Conservation (phyloP, 441 rosid genomes). For the Adansonia rubrostipa region DNA sequence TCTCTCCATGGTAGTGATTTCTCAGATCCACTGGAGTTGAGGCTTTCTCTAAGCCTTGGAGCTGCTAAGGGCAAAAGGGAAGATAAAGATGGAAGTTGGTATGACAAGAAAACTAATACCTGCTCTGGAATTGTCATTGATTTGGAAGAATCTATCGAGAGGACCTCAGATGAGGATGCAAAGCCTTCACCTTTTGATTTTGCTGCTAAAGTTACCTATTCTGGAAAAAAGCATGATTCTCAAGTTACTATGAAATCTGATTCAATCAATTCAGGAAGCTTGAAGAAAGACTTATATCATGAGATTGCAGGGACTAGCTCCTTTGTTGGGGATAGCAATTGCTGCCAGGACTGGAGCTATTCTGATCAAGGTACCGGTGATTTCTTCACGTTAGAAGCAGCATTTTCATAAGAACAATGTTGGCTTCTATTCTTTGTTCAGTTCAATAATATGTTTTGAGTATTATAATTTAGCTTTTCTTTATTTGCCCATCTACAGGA, state of each 20-base stretch:
- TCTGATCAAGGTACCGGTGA: constrained; percentile 37
- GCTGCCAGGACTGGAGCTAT: constrained; percentile 31
- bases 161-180: constrained; percentile 9
- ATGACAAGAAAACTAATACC: constrained; percentile 37
- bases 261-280: constrained; percentile 29
- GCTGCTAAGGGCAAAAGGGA: constrained; percentile 34
- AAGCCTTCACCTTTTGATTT: constrained; percentile 2
- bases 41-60: constrained; percentile 47
- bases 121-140: constrained; percentile 35
- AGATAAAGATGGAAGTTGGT: constrained; percentile 34
- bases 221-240: constrained; percentile 28
- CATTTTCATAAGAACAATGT: neutral
- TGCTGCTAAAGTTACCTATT: constrained; percentile 19
- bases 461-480: constrained; percentile 12
- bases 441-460: neutral
- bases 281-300: constrained; percentile 33
- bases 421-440: neutral
- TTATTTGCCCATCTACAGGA: constrained; percentile 37
- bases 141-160: constrained; percentile 43
- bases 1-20: constrained; percentile 26
- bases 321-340: constrained; percentile 29
- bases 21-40: constrained; percentile 40
- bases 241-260: constrained; percentile 32
- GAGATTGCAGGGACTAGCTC: constrained; percentile 29
- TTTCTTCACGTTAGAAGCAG: constrained; percentile 6